Base-by-base conservation (phyloP, 164 flowering plant species). In the Cinnamomum chago region DNA sequence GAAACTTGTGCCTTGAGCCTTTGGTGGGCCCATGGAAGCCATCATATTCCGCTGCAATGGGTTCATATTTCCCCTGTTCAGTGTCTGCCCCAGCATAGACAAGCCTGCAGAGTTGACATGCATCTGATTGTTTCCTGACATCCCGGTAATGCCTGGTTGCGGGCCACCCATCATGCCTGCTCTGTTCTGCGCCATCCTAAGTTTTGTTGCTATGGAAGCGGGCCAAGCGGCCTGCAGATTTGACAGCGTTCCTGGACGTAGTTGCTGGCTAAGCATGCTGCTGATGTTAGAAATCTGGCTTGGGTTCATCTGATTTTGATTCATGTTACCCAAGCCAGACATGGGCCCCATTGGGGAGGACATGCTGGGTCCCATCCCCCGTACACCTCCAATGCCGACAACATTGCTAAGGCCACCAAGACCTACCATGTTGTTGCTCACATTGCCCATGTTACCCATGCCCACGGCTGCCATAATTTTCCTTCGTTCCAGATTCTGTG, bases 11-110 rank as follows among this genome's bases (percentile, higher is more conserved):
- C 94, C 96, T 18, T 92, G 60, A 79, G 87, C 55, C 82, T 88
- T 91, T 2, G 97, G 97, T 7, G 97, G 95, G 27, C 90, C 97
- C 99, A 95, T 93, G 5, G 86, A 72, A 10, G 86, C 90, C 84
- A 88, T 79, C 20, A 83, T 80, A 23, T 90, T 70, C 24, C 89
- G 87, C 76, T 90, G 97, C 87, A 91, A 82, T 18, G 82, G 81
- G 75, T 58, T 85, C 66, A 88, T 79, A 76, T 79, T 85, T 33
- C 28, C 52, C 58, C 90, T 85, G 81, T 83, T 86, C 28, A 93
- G 76, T 15, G 83, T 79, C 81, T 90, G 92, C 12, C 92, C 90
- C 72, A 92, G 77, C 88, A 92, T 86, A 0, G 98, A 86, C 72
- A 90, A 84, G 65, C 94, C 86, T 70, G 85, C 51, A 25, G 97